Conservation (phyloP, 2,329 filamentous ascomycete genomes). For the Exophiala calicioides region DNA sequence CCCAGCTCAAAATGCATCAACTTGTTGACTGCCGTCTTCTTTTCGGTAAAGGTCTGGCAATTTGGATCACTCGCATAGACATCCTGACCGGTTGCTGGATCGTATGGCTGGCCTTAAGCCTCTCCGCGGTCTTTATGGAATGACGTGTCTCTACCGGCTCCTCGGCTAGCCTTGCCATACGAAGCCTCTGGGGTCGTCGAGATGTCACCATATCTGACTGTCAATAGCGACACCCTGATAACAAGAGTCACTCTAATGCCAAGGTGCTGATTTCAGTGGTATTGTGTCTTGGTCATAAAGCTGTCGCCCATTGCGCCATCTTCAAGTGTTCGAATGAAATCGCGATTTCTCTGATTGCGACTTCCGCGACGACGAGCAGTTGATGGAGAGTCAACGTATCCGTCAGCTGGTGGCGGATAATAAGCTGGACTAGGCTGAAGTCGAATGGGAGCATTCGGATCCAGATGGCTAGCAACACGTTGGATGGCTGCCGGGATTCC, state of each 20-base stretch:
- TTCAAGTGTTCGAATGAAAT: conserved; percentile 93
- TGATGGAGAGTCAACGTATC: conserved; percentile 67
- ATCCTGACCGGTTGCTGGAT: no score
- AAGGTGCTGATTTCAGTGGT: conserved; percentile 52
- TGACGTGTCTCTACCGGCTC: no score
- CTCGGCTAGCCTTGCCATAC: no score
- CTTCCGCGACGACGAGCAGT: conserved; percentile 74
- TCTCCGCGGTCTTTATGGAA: no score
- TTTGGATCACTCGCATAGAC: no score
- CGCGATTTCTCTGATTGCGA: conserved; percentile 65
- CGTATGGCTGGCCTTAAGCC: no score
- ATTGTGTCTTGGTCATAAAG: conserved; percentile 77
- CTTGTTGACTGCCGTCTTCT: no score
- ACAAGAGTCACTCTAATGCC: neutral
- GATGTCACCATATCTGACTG: no score
- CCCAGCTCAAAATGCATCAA: no score
- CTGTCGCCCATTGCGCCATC: conserved; percentile 93
- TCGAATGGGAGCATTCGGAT: conserved; percentile 90
- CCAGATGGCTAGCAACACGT: conserved; percentile 90
- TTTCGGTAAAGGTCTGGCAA: no score
- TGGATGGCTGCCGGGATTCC: conserved; percentile 92
- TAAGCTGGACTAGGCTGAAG: conserved; percentile 95
- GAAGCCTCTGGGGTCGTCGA: no score
- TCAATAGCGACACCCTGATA: no score
- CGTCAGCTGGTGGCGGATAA: conserved; percentile 89